Base-by-base conservation (phyloP, 139 green algal genomes). In the Axilococcus clingmanii region DNA sequence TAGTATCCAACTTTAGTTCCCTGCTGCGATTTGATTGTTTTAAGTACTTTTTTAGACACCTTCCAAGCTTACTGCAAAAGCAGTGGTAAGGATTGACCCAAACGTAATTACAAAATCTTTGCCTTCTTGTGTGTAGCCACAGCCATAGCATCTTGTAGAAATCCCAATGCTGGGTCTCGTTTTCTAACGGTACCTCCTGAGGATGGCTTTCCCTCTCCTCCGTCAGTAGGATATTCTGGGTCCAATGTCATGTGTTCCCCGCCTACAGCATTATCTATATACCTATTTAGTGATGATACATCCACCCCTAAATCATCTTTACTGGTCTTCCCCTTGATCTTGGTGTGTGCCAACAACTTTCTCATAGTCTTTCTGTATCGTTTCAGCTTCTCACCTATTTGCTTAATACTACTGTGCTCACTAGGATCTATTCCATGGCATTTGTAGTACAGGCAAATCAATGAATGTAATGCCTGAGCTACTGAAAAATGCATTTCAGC, bases 341-440 rank as follows among this genome's bases (percentile, higher is more conserved):
- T 48, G n/a, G 48, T 33, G 15, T 62, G 60, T 7, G 58, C 46
- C 32, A 29, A 43, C 12, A 44, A 41, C 44, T 75, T 71, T 17
- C 34, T 46, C 25, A 84, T 56, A 48, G 80, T 81, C 41, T 72
- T 73, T 37, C 52, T 22, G 24, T 76, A 84, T 32, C 55, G 53
- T 8, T 55, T 33, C 38, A 82, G 49, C 9, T 74, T 72, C 15
- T 69, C 57, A 40, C 67, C 62, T 52, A n/a, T n/a, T n/a, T n/a
- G n/a, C n/a, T n/a, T n/a, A n/a, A n/a, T n/a, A n/a, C n/a, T n/a
- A n/a, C n/a, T n/a, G n/a, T 68, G 59, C 5, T 55, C 59, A 1
- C 29, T 32, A 1, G 59, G 50, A 41, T 55, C 50, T 4, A 68
- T 40, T 4, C 59, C 59, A 7, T 34, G 40, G 30, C 48, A 34